These are phyloP conservation scores for Rhizopus delemar DNA, from an alignment of 371 early-diverging fungal species.

Conservation along the genomic window DNA sequence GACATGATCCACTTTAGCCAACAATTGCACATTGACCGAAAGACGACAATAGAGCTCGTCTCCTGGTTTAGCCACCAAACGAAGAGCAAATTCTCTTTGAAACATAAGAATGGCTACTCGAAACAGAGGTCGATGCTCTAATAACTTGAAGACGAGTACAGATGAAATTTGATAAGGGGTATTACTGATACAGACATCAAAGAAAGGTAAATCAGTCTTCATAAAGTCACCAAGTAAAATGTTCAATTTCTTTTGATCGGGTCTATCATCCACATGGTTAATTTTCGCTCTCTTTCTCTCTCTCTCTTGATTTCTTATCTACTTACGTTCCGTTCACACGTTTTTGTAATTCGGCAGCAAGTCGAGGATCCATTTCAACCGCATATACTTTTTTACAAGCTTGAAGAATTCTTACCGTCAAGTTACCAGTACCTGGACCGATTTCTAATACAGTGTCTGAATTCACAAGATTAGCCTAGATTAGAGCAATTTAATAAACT, in stretches of 20 bases:
- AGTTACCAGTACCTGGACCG: constrained; percentile 99
- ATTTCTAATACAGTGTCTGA: constrained; percentile 98
- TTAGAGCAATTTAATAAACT: not conserved
- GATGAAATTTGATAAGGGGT: constrained; percentile 99
- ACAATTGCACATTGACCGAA: constrained; percentile 96
- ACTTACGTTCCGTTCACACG: constrained; percentile 94
- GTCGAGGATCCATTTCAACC: constrained; percentile 97
- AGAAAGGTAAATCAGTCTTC: constrained; percentile 96
- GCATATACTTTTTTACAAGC: constrained; percentile 93
- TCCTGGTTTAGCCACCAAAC: constrained; percentile 96
- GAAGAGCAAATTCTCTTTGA: constrained; percentile 99
- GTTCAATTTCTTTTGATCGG: constrained; percentile 86
- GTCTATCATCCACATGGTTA: constrained; percentile 36
- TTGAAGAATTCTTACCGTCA: constrained; percentile 95
- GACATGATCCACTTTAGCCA: constrained; percentile 95
- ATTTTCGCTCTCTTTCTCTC: not conserved
- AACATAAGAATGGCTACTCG: constrained; percentile 98
- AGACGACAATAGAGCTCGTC: constrained; percentile 94
- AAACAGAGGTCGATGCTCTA: constrained; percentile 92
- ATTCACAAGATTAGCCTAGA: constrained; percentile 82
- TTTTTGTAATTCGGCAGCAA: constrained; percentile 97
- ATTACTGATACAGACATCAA: constrained; percentile 99
- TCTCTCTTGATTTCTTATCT: not conserved
- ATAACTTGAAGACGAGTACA: constrained; percentile 95
- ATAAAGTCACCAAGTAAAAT: constrained; percentile 98